Evolutionary conservation across 139 green algal species (phyloP).

Genomic region (Volvox reticuliferus): DNA sequence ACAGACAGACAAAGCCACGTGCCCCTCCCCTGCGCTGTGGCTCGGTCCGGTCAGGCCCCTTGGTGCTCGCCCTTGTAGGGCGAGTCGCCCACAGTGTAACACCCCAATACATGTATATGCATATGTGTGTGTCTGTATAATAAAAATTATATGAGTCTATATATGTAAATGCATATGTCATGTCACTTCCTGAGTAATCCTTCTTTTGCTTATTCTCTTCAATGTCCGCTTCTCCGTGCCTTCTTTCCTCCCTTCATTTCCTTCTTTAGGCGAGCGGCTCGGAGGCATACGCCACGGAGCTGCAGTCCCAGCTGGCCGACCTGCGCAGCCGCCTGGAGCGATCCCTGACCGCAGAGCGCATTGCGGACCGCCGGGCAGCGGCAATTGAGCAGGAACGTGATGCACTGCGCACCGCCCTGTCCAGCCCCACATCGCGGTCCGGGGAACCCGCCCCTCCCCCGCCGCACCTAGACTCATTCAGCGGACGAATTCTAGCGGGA

Average conservation of each 20-base stretch:
- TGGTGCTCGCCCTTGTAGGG: no score
- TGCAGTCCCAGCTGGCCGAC: constrained; percentile 37
- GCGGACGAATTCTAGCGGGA: not conserved
- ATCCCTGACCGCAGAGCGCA: constrained; percentile 5
- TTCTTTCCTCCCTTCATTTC: not conserved
- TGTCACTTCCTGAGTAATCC: no score
- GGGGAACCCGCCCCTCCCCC: not conserved
- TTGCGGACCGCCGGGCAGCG: constrained; percentile 14
- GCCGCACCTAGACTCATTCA: not conserved
- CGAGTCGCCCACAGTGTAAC: no score
- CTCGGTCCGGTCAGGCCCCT: no score
- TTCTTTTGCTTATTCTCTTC: no score
- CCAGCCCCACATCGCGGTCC: not conserved
- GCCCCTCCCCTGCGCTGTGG: no score
- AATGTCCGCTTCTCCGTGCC: no score
- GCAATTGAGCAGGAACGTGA: constrained; percentile 31
- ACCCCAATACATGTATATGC: no score
- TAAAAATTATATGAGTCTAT: no score
- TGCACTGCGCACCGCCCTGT: constrained; percentile 2
- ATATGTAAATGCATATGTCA: no score
- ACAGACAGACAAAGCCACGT: no score
- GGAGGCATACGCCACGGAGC: constrained; percentile 37
- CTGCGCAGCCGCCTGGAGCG: constrained; percentile 18
- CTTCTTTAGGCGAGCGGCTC: constrained; percentile 13
- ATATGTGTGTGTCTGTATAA: no score